Percentiles rank a stretch among this genome's conserved stretches.
Evolutionary conservation across 2,329 filamentous ascomycete species (phyloP).

Genomic region (Talaromyces sp.): DNA sequence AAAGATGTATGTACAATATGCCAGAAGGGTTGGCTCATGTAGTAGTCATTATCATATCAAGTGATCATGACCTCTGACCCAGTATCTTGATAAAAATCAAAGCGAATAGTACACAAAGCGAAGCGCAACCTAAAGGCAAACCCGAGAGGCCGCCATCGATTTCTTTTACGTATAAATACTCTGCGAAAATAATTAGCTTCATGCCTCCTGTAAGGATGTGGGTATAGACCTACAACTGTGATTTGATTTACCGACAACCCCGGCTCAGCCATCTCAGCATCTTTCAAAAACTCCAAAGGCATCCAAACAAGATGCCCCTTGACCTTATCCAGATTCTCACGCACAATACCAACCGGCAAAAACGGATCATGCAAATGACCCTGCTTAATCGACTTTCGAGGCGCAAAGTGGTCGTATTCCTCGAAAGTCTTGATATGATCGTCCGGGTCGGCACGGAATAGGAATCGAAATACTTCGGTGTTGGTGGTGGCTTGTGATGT

Average conservation of each 20-base stretch:
- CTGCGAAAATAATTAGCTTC: neutral
- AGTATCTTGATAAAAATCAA: neutral
- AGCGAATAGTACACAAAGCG: neutral
- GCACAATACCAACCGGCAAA: conserved; percentile 68
- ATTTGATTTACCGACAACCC: conserved; percentile 80
- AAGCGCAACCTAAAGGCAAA: neutral
- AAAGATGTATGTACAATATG: neutral
- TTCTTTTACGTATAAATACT: conserved; percentile 15
- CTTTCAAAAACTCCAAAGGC: conserved; percentile 60
- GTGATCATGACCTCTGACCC: neutral
- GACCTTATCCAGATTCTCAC: conserved; percentile 72
- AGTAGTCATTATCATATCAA: neutral
- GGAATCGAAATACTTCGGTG: conserved; percentile 73
- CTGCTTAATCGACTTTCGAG: conserved; percentile 64
- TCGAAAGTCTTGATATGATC: conserved; percentile 84
- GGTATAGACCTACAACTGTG: conserved; percentile 69
- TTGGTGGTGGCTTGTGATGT: conserved; percentile 68
- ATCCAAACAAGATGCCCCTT: conserved; percentile 92
- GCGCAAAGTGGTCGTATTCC: conserved; percentile 77
- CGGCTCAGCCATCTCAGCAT: conserved; percentile 74
- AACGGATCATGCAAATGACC: conserved; percentile 85
- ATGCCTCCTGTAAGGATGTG: neutral
- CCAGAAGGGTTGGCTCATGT: neutral
- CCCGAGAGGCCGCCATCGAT: neutral
- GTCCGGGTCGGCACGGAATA: conserved; percentile 89